Base-by-base conservation (phyloP, 2,329 filamentous ascomycete genomes). In the Ceratocystis cacaofunesta region DNA sequence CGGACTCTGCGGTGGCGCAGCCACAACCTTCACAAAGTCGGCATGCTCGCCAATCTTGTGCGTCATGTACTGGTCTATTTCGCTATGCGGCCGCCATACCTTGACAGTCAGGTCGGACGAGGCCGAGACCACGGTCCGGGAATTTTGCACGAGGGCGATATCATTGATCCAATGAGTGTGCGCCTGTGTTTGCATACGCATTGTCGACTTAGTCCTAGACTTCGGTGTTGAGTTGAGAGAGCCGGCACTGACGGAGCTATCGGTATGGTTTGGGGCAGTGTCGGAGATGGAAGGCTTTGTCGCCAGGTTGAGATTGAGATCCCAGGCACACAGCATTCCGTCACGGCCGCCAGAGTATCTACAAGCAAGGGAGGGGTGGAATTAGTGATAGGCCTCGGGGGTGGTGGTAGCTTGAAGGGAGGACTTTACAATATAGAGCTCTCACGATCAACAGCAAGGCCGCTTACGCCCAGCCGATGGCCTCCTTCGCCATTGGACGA, bases 81-180 rank as follows among this genome's bases (percentile, higher is more conserved):
- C 72, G 10, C 82, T 82, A 68, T 85, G 79, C 5, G 92, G 92
- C 65, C 92, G 84, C 94, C 92, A 96, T 71, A 95, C 78, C 75
- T 95, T 94, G 73, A 96, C 91, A 7, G 90, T 91, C 68, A 94
- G 85, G 74, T 96, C 92, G n/a, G 92, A 95, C 3, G 91, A 96
- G 22, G 89, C 91, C 8, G 92, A 95, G 41, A 96, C 87, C 61
- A 96, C 80, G 25, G 89, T 88, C 19, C 85, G 80, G 71, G 92
- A 90, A 71, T 86, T 84, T 72, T 91, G 84, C 6, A 88, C 88
- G 65, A 96, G 82, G 25, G 86, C 84, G 69, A 96, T 89, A 74
- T 96, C 92, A 76, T 96, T 96, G 77, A 96, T 87, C 92, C 92
- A 96, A 75, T 95, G 90, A 62, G 90, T 96, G 75, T 96, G 92